These are phyloP conservation scores for Colletotrichum destructivum DNA, from an alignment of 2,329 filamentous ascomycete genomes.

Conservation along the genomic window DNA sequence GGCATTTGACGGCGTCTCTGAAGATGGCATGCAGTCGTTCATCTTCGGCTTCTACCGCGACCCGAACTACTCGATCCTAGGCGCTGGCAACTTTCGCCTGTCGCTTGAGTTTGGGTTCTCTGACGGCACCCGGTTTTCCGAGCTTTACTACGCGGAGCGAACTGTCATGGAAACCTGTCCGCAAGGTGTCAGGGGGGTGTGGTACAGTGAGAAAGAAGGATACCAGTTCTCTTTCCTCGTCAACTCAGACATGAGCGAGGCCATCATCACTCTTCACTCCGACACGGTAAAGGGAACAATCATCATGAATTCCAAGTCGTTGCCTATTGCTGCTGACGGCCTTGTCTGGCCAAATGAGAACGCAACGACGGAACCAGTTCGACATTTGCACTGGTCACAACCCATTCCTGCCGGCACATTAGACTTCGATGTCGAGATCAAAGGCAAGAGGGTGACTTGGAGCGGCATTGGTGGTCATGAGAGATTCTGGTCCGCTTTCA, in stretches of 20 bases:
- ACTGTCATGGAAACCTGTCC: constrained; percentile 46
- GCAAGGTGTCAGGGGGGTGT: constrained; percentile 29
- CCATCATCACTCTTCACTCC: constrained; percentile 34
- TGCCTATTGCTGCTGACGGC: constrained; percentile 14
- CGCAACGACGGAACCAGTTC: constrained; percentile 2
- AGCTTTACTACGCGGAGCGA: constrained; percentile 46
- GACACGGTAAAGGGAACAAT: constrained; percentile 40
- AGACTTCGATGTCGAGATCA: constrained; percentile 14
- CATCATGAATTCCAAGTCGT: constrained; percentile 38
- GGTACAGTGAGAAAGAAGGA: constrained; percentile 35
- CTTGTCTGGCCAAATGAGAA: constrained; percentile 5
- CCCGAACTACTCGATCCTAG: constrained; percentile 49
- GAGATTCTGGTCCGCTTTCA: constrained; percentile 18
- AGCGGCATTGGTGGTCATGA: constrained; percentile 16
- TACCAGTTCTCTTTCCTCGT: constrained; percentile 41
- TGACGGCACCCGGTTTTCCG: constrained; percentile 44
- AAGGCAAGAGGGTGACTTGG: constrained; percentile 1
- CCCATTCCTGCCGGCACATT: constrained; percentile 24
- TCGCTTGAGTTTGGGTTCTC: constrained; percentile 46
- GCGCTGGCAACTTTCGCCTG: constrained; percentile 48
- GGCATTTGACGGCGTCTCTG: constrained; percentile 50
- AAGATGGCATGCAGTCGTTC: constrained; percentile 45
- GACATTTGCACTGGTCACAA: constrained; percentile 12
- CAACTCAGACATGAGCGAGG: constrained; percentile 41
- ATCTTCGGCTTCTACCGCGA: constrained; percentile 51